Percentiles rank a stretch among this genome's conserved stretches.
Conservation (phyloP, 768 basidiomycete species). For the Phanerochaete sordida region DNA sequence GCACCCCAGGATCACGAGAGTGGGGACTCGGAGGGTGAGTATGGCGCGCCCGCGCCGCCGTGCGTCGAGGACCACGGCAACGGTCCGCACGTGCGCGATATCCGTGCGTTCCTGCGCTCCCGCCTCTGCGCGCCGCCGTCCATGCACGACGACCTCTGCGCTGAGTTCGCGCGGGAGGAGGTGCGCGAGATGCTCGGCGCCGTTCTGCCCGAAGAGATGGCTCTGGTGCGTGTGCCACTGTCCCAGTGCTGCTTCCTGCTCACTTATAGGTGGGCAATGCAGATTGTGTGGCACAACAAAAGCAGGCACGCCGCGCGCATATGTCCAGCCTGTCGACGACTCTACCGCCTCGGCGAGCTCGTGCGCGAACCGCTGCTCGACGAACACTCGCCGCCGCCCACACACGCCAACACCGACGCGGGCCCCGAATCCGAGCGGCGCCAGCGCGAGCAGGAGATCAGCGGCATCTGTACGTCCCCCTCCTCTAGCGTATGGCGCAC, state of each 20-base stretch:
- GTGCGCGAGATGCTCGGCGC: conserved; percentile 69
- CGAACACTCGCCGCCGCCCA: neutral
- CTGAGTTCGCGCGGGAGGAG: conserved; percentile 75
- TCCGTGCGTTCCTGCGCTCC: conserved; percentile 61
- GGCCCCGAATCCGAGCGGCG: conserved; percentile 17
- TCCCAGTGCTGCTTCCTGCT: neutral
- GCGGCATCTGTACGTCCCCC: conserved; percentile 64
- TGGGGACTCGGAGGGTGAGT: neutral
- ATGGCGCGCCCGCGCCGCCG: conserved; percentile 31
- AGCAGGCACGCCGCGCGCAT: conserved; percentile 66
- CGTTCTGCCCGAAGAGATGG: conserved; percentile 67
- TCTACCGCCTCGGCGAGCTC: conserved; percentile 67
- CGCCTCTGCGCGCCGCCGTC: conserved; percentile 67
- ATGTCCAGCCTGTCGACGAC: conserved; percentile 73
- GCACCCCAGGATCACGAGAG: neutral
- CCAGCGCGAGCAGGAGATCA: conserved; percentile 62
- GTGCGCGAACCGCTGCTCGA: conserved; percentile 40
- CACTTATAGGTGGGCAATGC: neutral
- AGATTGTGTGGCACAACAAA: conserved; percentile 88
- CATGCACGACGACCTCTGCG: conserved; percentile 62
- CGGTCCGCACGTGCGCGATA: conserved; percentile 70
- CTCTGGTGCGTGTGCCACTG: conserved; percentile 51
- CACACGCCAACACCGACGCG: neutral
- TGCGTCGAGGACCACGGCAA: conserved; percentile 78
- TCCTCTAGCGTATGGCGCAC: too few species aligned